Conservation (phyloP, 176 grass and related monocot genomes). For the Alopecurus myosuroides region DNA sequence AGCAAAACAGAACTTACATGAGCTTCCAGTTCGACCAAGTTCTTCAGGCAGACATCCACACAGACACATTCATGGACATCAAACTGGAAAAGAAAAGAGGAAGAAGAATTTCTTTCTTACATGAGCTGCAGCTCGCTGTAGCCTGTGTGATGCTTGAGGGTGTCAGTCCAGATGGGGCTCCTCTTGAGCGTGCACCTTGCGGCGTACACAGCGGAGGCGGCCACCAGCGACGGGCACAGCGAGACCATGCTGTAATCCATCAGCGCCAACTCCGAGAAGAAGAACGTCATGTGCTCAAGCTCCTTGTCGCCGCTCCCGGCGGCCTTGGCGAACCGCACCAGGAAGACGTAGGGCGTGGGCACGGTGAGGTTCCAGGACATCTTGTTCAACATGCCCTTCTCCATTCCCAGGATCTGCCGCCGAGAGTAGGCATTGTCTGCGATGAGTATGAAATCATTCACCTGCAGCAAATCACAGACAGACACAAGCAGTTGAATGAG, state of each 20-base stretch:
- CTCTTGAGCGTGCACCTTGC: slow-evolving; percentile 61
- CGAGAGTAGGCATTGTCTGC: slow-evolving; percentile 13
- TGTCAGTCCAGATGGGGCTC: slow-evolving; percentile 65
- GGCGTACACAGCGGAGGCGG: slow-evolving; percentile 52
- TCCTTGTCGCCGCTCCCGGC: slow-evolving; percentile 48
- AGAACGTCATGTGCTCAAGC: slow-evolving; percentile 54
- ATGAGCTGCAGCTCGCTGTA: slow-evolving; percentile 38
- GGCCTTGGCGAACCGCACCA: slow-evolving; percentile 69
- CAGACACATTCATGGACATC: too few species aligned
- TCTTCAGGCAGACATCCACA: background rate
- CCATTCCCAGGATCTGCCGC: slow-evolving; percentile 37
- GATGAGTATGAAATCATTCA: slow-evolving; percentile 42
- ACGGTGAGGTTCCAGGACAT: slow-evolving; percentile 73
- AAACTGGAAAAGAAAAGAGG: too few species aligned
- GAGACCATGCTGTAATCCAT: slow-evolving; percentile 41
- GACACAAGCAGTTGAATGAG: background rate
- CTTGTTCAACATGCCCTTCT: slow-evolving; percentile 68
- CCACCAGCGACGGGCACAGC: slow-evolving; percentile 44
- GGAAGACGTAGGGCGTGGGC: slow-evolving; percentile 66
- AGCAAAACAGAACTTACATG: background rate
- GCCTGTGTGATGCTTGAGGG: slow-evolving; percentile 51
- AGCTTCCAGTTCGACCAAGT: background rate
- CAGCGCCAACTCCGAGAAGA: slow-evolving; percentile 58
- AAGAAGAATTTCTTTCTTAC: slow-evolving; percentile 15
- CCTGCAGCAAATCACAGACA: slow-evolving; percentile 26